Base-by-base conservation (phyloP, 106 monocot species). In the Dendrobium huoshanense region DNA sequence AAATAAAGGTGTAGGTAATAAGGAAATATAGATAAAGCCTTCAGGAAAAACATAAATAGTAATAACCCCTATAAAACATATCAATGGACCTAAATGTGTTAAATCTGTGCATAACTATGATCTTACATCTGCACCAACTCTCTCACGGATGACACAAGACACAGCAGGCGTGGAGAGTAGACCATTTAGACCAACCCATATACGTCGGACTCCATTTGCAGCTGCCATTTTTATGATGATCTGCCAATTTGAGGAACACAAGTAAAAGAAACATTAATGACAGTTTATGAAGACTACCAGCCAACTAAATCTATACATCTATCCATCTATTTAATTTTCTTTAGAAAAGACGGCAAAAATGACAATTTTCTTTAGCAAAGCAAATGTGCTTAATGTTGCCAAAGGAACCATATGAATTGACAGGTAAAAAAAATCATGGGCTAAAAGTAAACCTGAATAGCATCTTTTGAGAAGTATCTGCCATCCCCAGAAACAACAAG, bases 401-500 rank as follows among this genome's bases (percentile, higher is more conserved):
- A 49, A 56, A 31, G 19, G 6, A 80, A 72, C 24, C 19, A 41
- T n/a, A 1, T 16, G 55, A 8, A 67, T 79, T 18, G 41, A 73
- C 73, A 73, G 42, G 15, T 42, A 73, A 73, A 8, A 45, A 37
- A 73, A 73, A 33, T 72, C 73, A 73, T 41, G 40, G 4, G 73
- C 18, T 40, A 41, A 16, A 40, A 41, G 73, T 47, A 25, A 73
- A 95, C 98, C 98, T 94, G 97, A 82, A 98, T 92, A 65, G 97
- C 97, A 87, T 92, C 97, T 83, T n/a, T 87, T 22, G 97, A 98
- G 81, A 88, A 98, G 79, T 98, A 98, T 18, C 97, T 91, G 11
- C 97, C 97, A 94, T 98, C 97, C 20, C 97, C 97, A 84, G 97
- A 98, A 81, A 98, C 97, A 84, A 98, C 97, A 83, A 98, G 75